Conservation (phyloP, 192 early-diverging fungal species). For the Anaeromyces robustus region DNA sequence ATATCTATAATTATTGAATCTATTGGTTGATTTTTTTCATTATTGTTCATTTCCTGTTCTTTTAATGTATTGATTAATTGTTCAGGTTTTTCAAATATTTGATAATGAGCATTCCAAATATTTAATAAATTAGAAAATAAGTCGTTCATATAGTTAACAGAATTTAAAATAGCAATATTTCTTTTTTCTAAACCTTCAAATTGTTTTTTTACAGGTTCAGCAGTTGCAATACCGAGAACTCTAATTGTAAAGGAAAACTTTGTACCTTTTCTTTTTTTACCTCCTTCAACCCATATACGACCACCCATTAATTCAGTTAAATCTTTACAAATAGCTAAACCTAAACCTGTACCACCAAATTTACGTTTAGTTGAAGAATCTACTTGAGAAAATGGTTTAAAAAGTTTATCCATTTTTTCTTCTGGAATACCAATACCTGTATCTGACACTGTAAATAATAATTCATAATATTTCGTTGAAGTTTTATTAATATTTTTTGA, state of each 20-base stretch:
- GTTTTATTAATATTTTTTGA: neutral
- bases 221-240: neutral
- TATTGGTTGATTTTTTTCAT: neutral
- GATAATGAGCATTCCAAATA: neutral
- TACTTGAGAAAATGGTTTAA: constrained; percentile 70
- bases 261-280: neutral
- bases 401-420: constrained; percentile 58
- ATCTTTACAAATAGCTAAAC: constrained; percentile 65
- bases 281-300: constrained; percentile 58
- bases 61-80: neutral
- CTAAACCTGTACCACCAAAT: constrained; percentile 76
- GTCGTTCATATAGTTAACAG: neutral
- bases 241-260: neutral
- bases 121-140: neutral
- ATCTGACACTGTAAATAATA: constrained; percentile 38
- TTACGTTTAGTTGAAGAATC: constrained; percentile 66
- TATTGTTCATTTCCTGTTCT: neutral
- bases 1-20: neutral
- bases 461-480: too few relatives aligned
- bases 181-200: neutral
- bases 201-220: neutral
- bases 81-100: neutral
- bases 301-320: constrained; percentile 65
- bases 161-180: neutral
- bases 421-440: constrained; percentile 73